phyloP scores from a whole-genome alignment of 2,329 filamentous ascomycete species.

The Sarocladium oryzae region DNA sequence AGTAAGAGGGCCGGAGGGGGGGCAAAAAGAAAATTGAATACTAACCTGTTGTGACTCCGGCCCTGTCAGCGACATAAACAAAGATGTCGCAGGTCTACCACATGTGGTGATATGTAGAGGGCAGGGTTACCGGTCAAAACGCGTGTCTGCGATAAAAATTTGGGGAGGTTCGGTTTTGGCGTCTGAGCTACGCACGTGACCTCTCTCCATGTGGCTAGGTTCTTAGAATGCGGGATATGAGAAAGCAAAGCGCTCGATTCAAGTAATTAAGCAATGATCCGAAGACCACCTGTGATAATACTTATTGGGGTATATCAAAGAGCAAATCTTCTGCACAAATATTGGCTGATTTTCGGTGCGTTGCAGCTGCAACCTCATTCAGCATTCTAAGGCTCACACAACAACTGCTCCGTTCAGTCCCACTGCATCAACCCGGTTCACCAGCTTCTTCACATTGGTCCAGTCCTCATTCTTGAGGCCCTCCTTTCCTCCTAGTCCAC shows the following conservation, averaged over 20 bases:
- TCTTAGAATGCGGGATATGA: conserved; percentile 9
- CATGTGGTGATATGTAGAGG: neutral
- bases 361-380: conserved; percentile 6
- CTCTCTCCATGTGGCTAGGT: neutral
- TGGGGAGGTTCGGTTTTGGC: conserved; percentile 5
- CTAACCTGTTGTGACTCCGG: neutral
- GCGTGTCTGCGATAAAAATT: neutral
- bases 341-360: neutral
- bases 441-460: conserved; percentile 84
- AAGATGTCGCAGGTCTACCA: too few relatives aligned
- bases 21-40: too few relatives aligned
- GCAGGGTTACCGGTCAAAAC: neutral
- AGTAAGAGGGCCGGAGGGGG: neutral
- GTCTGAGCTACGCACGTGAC: neutral
- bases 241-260: conserved; percentile 13
- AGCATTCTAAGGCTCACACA: conserved; percentile 19
- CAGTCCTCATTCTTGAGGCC: conserved; percentile 81
- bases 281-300: conserved; percentile 5
- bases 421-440: conserved; percentile 66
- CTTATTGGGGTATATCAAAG: conserved; percentile 9
- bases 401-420: conserved; percentile 42
- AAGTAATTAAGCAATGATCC: neutral
- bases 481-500: conserved; percentile 78
- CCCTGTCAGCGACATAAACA: too few relatives aligned
- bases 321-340: neutral